Conservation (phyloP, 2,329 filamentous ascomycete genomes). For the Tolypocladium guangdongense region DNA sequence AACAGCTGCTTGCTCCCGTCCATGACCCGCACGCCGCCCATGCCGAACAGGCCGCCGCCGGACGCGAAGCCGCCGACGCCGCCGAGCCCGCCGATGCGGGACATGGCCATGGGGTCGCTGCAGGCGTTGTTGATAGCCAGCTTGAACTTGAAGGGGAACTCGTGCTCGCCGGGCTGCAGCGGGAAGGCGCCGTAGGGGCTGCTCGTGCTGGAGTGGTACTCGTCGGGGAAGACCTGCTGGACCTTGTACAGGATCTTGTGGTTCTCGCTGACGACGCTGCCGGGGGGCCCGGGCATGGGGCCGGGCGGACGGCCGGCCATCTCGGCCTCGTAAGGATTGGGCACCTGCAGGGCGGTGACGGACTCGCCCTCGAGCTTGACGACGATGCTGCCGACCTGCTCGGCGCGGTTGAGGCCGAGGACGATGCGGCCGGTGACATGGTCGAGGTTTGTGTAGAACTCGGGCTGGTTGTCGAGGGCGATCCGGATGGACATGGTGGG, state of each 20-base stretch:
- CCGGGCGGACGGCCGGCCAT: constrained; percentile 19
- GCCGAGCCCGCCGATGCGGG: constrained; percentile 40
- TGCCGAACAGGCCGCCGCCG: constrained; percentile 33
- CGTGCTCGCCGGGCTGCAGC: constrained; percentile 58
- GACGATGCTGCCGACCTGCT: constrained; percentile 60
- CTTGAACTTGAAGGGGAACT: constrained; percentile 71
- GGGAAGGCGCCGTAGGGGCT: constrained; percentile 40
- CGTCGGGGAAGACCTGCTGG: constrained; percentile 59
- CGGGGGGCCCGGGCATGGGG: constrained; percentile 21
- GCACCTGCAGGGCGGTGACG: constrained; percentile 49
- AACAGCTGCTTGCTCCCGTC: constrained; percentile 52
- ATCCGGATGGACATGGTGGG: constrained; percentile 55
- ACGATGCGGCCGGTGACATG: constrained; percentile 52
- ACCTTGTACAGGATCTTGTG: constrained; percentile 69
- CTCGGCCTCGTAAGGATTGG: constrained; percentile 33
- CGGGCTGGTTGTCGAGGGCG: constrained; percentile 52
- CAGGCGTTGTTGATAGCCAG: constrained; percentile 68
- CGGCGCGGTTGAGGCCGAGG: constrained; percentile 49
- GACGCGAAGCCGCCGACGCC: constrained; percentile 41
- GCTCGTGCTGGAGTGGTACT: constrained; percentile 28
- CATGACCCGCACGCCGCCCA: constrained; percentile 47
- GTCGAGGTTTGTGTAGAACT: constrained; percentile 74
- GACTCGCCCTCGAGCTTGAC: constrained; percentile 80
- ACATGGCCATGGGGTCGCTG: constrained; percentile 40
- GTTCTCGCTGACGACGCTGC: constrained; percentile 41